A percentile compares a stretch with the other conserved stretches of the same genome.
phyloP scores from a whole-genome alignment of 768 basidiomycete species.

The Hortiboletus campestris region DNA sequence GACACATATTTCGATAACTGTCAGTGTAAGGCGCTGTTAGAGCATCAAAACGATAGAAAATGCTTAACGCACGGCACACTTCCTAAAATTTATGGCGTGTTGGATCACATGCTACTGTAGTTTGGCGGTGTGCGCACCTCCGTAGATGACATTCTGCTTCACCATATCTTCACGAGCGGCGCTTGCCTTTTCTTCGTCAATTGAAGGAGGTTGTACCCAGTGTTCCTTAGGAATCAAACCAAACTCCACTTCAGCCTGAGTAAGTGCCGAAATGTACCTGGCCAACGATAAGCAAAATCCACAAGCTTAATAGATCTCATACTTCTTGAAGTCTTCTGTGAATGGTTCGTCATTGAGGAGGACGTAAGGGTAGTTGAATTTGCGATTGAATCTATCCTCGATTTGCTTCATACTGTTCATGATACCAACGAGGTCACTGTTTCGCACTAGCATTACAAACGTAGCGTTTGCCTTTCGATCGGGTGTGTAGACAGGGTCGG shows the following conservation, averaged over 20 bases:
- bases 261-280: slow-evolving; percentile 34
- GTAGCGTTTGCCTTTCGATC: slow-evolving; percentile 77
- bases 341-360: slow-evolving; percentile 88
- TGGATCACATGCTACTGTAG: slow-evolving; percentile 4
- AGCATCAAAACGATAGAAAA: not conserved
- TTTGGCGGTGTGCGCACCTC: slow-evolving; percentile 39
- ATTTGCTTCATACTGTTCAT: slow-evolving; percentile 67
- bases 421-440: slow-evolving; percentile 58
- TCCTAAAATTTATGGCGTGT: slow-evolving; percentile 37
- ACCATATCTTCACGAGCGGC: slow-evolving; percentile 60
- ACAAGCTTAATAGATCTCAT: slow-evolving; percentile 15
- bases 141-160: slow-evolving; percentile 61
- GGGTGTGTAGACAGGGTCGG: slow-evolving; percentile 35
- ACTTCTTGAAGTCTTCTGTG: slow-evolving; percentile 70
- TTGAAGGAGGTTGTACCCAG: slow-evolving; percentile 77
- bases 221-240: slow-evolving; percentile 66
- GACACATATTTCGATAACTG: slow-evolving; percentile 93
- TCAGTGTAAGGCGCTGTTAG: slow-evolving; percentile 1
- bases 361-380: slow-evolving; percentile 80
- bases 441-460: slow-evolving; percentile 77
- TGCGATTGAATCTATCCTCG: slow-evolving; percentile 86
- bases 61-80: slow-evolving; percentile 61
- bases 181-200: slow-evolving; percentile 68
- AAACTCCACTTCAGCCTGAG: slow-evolving; percentile 41
- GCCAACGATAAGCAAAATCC: slow-evolving; percentile 5